Base-by-base conservation (phyloP, 1,284 basidiomycete genomes). In the Rhodotorula sp. region DNA sequence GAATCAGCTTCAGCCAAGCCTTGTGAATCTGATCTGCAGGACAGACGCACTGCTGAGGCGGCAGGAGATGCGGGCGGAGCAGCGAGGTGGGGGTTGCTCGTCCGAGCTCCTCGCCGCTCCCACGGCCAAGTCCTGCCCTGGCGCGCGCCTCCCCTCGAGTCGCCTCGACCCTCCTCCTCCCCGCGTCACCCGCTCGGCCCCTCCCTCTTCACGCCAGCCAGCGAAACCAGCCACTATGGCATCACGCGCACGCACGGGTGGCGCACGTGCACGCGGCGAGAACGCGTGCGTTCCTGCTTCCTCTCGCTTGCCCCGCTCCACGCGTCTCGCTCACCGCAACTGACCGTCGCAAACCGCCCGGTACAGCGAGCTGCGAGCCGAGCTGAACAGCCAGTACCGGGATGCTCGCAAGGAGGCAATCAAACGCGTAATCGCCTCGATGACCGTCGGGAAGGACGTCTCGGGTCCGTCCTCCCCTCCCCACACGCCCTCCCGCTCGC, bases 321-420 rank as follows among this genome's bases (percentile, higher is more conserved):
- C 58, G 44, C 29, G 19, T 29, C 12, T 15, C 44, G n/a, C 41
- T 32, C 53, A 54, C 32, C 29, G n/a, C n/a, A n/a, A 27, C 29
- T 19, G 32, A 4, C 53, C 32, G 1, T 34, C 53, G 2, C 32
- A 32, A 6, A 32, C 29, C 27, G 48, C 25, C 17, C 4, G 22
- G 9, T 50, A 27, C 66, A 69, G 70, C 17, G 76, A 77, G 37
- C 44, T 77, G 29, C 51, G 66, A 21, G 66, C 71, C 19, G 92
- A 97, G 83, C 88, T 99, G 80, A 98, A 99, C 83, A 94, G 91
- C 80, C 92, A 97, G 81, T 97, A 97, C 84, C 87, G 90, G 72
- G 94, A 97, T 78, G 91, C 92, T 81, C 86, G 96, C 70, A 97
- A 97, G 82, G 96, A 98, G 89, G 97, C 96, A 8, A 97, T 99